Conservation (phyloP, 2,329 filamentous ascomycete species). For the Trichoderma guizhouense region DNA sequence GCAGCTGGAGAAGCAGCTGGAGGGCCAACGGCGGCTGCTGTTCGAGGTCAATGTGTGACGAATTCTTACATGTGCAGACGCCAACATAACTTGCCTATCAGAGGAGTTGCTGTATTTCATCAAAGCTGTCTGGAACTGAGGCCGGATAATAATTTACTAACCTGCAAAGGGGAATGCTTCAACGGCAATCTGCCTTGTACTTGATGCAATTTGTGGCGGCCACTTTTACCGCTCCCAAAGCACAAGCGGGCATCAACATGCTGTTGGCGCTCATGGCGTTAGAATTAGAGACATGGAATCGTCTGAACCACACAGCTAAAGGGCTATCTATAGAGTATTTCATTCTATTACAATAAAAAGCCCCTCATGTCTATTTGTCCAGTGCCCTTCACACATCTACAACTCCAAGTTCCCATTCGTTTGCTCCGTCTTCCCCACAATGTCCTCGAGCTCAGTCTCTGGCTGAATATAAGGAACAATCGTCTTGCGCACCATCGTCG, state of each 20-base stretch:
- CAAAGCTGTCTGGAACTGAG: neutral
- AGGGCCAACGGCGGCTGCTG: neutral
- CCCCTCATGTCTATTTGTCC: neutral
- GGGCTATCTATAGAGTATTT: neutral
- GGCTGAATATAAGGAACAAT: slow-evolving; percentile 30
- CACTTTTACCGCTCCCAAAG: neutral
- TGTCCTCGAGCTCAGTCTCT: slow-evolving; percentile 30
- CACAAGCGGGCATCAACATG: neutral
- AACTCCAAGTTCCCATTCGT: neutral
- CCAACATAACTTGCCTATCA: too few species aligned
- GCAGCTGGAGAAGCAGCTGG: too few species aligned
- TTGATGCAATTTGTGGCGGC: neutral
- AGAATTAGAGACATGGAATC: neutral
- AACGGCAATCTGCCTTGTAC: neutral
- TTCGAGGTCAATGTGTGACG: too few species aligned
- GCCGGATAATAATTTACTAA: neutral
- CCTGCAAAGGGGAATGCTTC: neutral
- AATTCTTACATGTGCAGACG: too few species aligned
- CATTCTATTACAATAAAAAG: neutral
- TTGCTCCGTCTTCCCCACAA: neutral
- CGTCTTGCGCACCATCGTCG: slow-evolving; percentile 35
- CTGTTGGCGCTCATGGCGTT: neutral
- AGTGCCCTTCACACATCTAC: neutral
- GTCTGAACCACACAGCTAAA: neutral
- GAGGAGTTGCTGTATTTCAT: too few species aligned